A percentile compares a stretch with the other conserved stretches of the same genome.
Evolutionary conservation across 208 protist species (phyloP).

Genomic region (Crithidia bombi): DNA sequence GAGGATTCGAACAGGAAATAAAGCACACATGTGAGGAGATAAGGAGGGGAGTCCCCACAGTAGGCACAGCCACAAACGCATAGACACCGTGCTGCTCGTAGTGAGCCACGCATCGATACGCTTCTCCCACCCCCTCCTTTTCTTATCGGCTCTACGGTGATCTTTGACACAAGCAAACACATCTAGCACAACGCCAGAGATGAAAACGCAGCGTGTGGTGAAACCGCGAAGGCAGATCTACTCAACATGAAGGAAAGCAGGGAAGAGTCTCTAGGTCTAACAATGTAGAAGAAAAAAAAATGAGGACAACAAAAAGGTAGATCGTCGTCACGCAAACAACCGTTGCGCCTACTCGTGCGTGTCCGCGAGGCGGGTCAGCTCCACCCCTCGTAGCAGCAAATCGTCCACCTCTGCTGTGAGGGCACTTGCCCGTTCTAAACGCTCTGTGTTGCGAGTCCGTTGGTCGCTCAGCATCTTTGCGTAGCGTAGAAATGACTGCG

Average conservation of each 20-base stretch:
- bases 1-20: too few relatives aligned
- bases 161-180: too few relatives aligned
- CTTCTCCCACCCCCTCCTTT: too few relatives aligned
- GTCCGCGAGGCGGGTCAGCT: not conserved
- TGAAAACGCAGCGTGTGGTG: too few relatives aligned
- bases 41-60: not conserved
- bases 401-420: slow-evolving; percentile 58
- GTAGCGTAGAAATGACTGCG: slow-evolving; percentile 60
- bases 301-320: not conserved
- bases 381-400: slow-evolving; percentile 43
- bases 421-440: slow-evolving; percentile 33
- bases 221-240: too few relatives aligned
- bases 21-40: slow-evolving; percentile 4
- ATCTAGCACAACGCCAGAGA: too few relatives aligned
- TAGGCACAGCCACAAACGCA: too few relatives aligned
- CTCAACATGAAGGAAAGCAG: too few relatives aligned
- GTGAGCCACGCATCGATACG: too few relatives aligned
- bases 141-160: too few relatives aligned
- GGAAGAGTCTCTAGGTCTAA: too few relatives aligned
- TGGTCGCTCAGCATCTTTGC: slow-evolving; percentile 50
- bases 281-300: not conserved
- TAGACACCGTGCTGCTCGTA: too few relatives aligned
- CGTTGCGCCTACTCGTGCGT: not conserved
- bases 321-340: not conserved
- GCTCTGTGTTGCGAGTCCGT: slow-evolving; percentile 40